phyloP scores from a whole-genome alignment of 176 grass and related monocot genomes.

The Musa schizocarpa region DNA sequence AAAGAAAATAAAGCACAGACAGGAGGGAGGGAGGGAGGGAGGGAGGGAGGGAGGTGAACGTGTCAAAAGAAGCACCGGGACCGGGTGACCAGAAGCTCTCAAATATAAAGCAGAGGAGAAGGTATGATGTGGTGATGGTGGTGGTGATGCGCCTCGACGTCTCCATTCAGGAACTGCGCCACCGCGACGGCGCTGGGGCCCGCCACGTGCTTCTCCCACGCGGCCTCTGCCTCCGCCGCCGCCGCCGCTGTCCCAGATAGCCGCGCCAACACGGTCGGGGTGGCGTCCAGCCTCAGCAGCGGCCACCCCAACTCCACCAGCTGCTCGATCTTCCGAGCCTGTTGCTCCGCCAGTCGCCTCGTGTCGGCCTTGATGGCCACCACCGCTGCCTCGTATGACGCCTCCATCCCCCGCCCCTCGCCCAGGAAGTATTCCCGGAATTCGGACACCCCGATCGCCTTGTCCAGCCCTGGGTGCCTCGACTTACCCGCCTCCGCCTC shows the following conservation, averaged over 20 bases:
- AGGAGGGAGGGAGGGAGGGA: neutral
- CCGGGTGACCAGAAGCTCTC: neutral
- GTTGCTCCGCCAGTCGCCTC: conserved; percentile 39
- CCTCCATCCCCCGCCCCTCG: neutral
- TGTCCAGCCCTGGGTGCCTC: conserved; percentile 38
- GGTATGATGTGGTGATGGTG: neutral
- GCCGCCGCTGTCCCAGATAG: conserved; percentile 3
- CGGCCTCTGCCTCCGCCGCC: neutral
- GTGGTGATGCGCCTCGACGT: neutral
- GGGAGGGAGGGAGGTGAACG: neutral
- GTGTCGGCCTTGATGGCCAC: conserved; percentile 60
- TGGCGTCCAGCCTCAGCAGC: conserved; percentile 47
- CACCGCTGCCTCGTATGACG: conserved; percentile 24
- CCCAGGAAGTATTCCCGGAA: conserved; percentile 39
- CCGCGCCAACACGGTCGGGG: conserved; percentile 30
- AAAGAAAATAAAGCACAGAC: neutral
- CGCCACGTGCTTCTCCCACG: conserved; percentile 60
- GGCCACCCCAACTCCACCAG: conserved; percentile 52
- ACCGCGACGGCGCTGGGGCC: conserved; percentile 35
- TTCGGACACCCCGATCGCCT: conserved; percentile 73
- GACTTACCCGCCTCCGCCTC: conserved; percentile 11
- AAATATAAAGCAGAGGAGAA: neutral
- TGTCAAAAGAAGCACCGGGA: neutral
- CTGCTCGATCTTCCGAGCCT: conserved; percentile 55
- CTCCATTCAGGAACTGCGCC: conserved; percentile 34